These are phyloP conservation scores for Wakefieldia striispora DNA, from an alignment of 768 basidiomycete genomes.

Conservation along the genomic window DNA sequence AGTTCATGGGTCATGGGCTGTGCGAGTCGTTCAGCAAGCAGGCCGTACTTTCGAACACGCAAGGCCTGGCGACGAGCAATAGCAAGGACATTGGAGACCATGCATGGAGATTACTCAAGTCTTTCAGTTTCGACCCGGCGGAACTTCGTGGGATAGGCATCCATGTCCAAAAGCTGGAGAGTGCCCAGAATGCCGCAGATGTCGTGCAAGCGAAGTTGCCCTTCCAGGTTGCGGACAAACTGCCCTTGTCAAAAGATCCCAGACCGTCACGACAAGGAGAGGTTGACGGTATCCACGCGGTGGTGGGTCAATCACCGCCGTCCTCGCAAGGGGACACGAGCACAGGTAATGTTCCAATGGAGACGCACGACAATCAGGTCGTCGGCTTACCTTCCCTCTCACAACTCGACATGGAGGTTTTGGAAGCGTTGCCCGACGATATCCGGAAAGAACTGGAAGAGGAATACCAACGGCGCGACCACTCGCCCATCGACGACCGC, in stretches of 20 bases:
- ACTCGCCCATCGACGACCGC: constrained; percentile 38
- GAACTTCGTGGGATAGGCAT: constrained; percentile 93
- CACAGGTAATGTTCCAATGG: constrained; percentile 1
- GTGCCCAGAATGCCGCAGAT: constrained; percentile 31
- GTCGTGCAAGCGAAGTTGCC: constrained; percentile 59
- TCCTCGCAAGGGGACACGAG: constrained; percentile 31
- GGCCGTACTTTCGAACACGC: constrained; percentile 51
- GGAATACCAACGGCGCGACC: constrained; percentile 63
- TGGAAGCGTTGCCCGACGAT: constrained; percentile 68
- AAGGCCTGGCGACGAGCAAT: constrained; percentile 73
- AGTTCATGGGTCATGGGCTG: constrained; percentile 91
- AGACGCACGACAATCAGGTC: constrained; percentile 16
- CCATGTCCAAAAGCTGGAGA: constrained; percentile 86
- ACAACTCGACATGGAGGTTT: constrained; percentile 69
- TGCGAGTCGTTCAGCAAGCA: constrained; percentile 85
- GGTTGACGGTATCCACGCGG: constrained; percentile 8
- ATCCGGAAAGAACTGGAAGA: constrained; percentile 65
- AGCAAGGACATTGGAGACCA: constrained; percentile 66
- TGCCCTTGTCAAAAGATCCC: background rate
- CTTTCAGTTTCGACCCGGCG: constrained; percentile 73
- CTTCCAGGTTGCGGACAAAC: constrained; percentile 42
- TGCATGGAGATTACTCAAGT: constrained; percentile 71
- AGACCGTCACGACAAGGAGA: constrained; percentile 1
- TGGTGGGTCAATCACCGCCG: constrained; percentile 33
- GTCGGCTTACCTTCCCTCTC: constrained; percentile 67